phyloP scores from a whole-genome alignment of 2,329 filamentous ascomycete genomes.

The Beauveria pseudobassiana region DNA sequence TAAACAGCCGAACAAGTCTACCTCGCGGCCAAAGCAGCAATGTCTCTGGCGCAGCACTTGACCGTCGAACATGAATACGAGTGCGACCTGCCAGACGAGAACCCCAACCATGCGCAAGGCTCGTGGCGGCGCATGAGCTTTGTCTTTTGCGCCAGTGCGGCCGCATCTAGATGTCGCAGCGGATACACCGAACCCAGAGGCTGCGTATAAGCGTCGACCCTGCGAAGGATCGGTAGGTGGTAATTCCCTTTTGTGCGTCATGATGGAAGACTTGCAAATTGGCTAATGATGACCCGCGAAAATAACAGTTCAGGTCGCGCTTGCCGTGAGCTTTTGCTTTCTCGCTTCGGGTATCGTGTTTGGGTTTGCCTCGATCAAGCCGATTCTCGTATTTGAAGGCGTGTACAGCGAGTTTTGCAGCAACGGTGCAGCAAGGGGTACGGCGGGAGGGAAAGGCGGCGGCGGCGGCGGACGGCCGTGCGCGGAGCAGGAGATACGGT shows the following conservation, averaged over 20 bases:
- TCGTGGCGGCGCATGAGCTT: slow-evolving; percentile 10
- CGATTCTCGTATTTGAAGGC: slow-evolving; percentile 65
- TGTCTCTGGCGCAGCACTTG: slow-evolving; percentile 6
- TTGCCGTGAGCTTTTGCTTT: slow-evolving; percentile 65
- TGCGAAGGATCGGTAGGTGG: neutral
- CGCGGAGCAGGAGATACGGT: slow-evolving; percentile 45
- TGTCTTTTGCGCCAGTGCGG: neutral
- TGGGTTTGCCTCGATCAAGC: slow-evolving; percentile 79
- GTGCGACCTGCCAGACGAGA: neutral
- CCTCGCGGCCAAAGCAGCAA: neutral
- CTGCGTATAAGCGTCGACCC: slow-evolving; percentile 4
- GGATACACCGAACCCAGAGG: slow-evolving; percentile 2
- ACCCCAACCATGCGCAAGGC: neutral
- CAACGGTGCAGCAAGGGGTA: slow-evolving; percentile 16
- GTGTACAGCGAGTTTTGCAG: slow-evolving; percentile 61
- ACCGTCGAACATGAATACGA: slow-evolving; percentile 1
- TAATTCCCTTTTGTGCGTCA: accelerated
- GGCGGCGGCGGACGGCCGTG: slow-evolving; percentile 24
- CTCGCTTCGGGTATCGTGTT: slow-evolving; percentile 75
- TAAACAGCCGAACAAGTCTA: neutral
- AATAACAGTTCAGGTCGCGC: slow-evolving; percentile 57
- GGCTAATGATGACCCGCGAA: neutral
- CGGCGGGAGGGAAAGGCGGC: slow-evolving; percentile 14
- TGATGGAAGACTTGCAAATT: too few species aligned
- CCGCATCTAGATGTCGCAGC: neutral